A percentile compares a stretch with the other conserved stretches of the same genome.
Evolutionary conservation across 176 grass and related monocot species (phyloP).

Genomic region (Chloris gayana): DNA sequence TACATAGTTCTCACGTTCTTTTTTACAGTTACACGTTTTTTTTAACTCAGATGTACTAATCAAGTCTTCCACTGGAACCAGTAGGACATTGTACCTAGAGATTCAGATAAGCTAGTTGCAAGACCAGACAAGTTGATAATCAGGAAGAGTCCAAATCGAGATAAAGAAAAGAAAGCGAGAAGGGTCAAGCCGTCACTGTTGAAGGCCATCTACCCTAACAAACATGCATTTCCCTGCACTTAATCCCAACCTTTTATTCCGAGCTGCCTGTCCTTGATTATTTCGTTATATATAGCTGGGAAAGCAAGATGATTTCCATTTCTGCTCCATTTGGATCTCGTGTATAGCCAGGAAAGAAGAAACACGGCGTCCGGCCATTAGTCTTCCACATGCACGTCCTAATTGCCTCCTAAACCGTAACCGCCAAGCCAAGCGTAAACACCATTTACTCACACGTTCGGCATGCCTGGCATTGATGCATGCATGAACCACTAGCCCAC

Average conservation of each 20-base stretch:
- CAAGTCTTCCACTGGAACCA: neutral
- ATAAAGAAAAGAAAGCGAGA: neutral
- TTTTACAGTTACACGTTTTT: neutral
- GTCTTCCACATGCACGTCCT: constrained; percentile 3
- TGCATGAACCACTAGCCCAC: constrained; percentile 9
- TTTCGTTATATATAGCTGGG: too few relatives aligned
- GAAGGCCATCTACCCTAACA: constrained; percentile 32
- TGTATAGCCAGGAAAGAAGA: too few relatives aligned
- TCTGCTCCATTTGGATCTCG: too few relatives aligned
- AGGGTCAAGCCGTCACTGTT: constrained; percentile 25
- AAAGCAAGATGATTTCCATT: too few relatives aligned
- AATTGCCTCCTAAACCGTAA: constrained; percentile 35
- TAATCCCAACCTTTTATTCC: constrained; percentile 3
- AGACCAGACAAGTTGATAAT: neutral
- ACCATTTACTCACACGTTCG: constrained; percentile 44
- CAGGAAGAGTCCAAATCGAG: neutral
- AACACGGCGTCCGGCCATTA: neutral
- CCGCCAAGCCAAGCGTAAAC: constrained; percentile 8
- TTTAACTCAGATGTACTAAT: neutral
- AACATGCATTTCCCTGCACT: constrained; percentile 17
- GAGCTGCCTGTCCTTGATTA: too few relatives aligned
- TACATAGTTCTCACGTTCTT: neutral
- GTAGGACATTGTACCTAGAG: neutral
- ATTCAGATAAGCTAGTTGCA: neutral
- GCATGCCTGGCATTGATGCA: neutral